These are phyloP conservation scores for Plectranthus barbatus DNA, from an alignment of 257 asterid genomes.

Conservation along the genomic window DNA sequence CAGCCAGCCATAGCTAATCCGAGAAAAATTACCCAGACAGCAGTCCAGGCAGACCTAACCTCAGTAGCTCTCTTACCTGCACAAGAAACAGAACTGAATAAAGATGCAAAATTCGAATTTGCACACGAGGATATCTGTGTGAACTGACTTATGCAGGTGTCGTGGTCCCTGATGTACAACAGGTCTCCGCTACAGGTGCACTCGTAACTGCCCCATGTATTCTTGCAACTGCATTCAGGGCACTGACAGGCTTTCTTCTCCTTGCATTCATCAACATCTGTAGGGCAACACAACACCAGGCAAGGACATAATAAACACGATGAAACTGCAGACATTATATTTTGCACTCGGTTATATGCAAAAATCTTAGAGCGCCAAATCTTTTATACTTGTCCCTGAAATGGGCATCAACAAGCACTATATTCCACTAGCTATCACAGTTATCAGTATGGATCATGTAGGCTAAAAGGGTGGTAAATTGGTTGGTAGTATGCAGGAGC, in stretches of 20 bases:
- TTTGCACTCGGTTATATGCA: too few species aligned
- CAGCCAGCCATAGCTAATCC: conserved; percentile 56
- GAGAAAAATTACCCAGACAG: conserved; percentile 63
- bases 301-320: neutral
- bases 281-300: neutral
- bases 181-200: conserved; percentile 69
- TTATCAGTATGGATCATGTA: too few species aligned
- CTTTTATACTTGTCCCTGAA: too few species aligned
- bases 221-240: conserved; percentile 82
- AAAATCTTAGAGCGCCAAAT: too few species aligned
- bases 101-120: neutral
- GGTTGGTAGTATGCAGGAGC: too few species aligned
- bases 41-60: conserved; percentile 69
- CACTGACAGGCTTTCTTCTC: conserved; percentile 86
- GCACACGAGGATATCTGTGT: neutral
- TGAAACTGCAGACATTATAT: neutral
- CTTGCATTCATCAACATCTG: conserved; percentile 76
- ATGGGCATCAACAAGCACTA: too few species aligned
- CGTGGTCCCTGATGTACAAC: conserved; percentile 77
- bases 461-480: too few species aligned
- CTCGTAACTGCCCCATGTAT: conserved; percentile 83
- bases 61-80: conserved; percentile 64
- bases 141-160: conserved; percentile 79
- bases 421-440: too few species aligned
- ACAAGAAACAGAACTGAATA: conserved; percentile 9